Evolutionary conservation across 2,329 filamentous ascomycete genomes (phyloP).

Genomic region (Diplodia mutila): DNA sequence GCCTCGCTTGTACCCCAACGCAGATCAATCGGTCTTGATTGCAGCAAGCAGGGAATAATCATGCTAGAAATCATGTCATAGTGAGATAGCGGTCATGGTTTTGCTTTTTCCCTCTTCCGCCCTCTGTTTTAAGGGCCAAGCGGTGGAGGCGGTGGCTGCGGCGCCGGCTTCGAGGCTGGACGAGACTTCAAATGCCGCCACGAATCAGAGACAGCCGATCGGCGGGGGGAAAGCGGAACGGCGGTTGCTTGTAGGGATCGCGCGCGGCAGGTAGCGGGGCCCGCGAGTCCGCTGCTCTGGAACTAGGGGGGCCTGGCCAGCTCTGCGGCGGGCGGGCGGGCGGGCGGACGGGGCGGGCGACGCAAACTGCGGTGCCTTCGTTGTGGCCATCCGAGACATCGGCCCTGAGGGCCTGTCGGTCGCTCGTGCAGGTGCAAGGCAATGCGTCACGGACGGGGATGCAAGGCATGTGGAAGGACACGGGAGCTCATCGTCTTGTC

Average conservation of each 20-base stretch:
- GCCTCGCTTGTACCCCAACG: background rate
- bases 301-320: conserved; percentile 1
- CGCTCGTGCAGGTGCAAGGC: too few species aligned
- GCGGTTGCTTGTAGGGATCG: conserved; percentile 8
- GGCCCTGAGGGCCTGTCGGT: too few species aligned
- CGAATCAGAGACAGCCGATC: conserved; percentile 8
- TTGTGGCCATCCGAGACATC: too few species aligned
- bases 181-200: background rate
- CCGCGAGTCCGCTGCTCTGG: conserved; percentile 7
- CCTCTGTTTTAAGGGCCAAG: background rate
- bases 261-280: conserved; percentile 11
- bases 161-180: conserved; percentile 4
- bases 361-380: background rate
- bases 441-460: background rate
- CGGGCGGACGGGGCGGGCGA: conserved; percentile 7
- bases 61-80: conserved; percentile 10
- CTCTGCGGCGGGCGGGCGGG: conserved; percentile 1
- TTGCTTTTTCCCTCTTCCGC: background rate
- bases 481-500: background rate
- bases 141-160: background rate
- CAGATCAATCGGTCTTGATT: background rate
- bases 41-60: background rate
- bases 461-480: background rate
- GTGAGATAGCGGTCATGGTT: background rate
- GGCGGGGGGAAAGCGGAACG: conserved; percentile 19